phyloP scores from a whole-genome alignment of 768 basidiomycete genomes.

The Tremella fuciformis region DNA sequence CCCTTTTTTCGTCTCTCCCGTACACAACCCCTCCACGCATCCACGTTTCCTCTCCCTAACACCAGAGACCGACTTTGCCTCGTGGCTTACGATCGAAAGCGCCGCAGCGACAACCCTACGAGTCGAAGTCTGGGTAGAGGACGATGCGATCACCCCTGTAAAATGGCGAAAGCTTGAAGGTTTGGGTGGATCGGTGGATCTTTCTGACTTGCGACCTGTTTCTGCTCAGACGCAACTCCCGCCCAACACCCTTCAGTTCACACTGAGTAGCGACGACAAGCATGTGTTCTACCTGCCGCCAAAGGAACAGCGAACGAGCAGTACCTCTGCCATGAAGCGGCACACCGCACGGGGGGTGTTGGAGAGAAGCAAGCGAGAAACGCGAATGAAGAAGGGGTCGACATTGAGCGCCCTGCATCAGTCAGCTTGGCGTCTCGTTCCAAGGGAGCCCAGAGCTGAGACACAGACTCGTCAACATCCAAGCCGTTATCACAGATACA shows the following conservation, averaged over 20 bases:
- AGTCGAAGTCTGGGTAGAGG: conserved; percentile 50
- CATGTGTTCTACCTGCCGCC: conserved; percentile 22
- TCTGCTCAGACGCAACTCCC: conserved; percentile 6
- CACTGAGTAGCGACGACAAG: conserved; percentile 21
- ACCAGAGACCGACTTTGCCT: conserved; percentile 59
- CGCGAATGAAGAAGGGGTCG: conserved; percentile 49
- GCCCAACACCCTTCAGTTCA: conserved; percentile 40
- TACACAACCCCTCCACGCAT: conserved; percentile 80
- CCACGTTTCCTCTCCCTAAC: conserved; percentile 68
- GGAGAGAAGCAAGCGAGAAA: conserved; percentile 50
- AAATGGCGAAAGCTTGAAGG: conserved; percentile 29
- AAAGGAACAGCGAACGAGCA: conserved; percentile 52
- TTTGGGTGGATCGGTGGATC: conserved; percentile 20
- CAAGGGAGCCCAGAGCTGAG: conserved; percentile 4
- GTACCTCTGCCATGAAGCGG: conserved; percentile 31
- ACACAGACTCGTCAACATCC: conserved; percentile 55
- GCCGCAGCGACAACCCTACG: conserved; percentile 60
- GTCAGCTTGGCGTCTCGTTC: conserved; percentile 51
- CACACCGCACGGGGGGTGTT: conserved; percentile 28
- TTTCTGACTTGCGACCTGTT: conserved; percentile 24
- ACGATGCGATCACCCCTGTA: conserved; percentile 3
- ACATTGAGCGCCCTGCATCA: conserved; percentile 57
- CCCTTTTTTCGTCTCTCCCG: conserved; percentile 72
- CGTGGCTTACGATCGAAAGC: conserved; percentile 58
- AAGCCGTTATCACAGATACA: conserved; percentile 55